Conservation (phyloP, 2,329 filamentous ascomycete species). For the Cladophialophora carrionii region DNA sequence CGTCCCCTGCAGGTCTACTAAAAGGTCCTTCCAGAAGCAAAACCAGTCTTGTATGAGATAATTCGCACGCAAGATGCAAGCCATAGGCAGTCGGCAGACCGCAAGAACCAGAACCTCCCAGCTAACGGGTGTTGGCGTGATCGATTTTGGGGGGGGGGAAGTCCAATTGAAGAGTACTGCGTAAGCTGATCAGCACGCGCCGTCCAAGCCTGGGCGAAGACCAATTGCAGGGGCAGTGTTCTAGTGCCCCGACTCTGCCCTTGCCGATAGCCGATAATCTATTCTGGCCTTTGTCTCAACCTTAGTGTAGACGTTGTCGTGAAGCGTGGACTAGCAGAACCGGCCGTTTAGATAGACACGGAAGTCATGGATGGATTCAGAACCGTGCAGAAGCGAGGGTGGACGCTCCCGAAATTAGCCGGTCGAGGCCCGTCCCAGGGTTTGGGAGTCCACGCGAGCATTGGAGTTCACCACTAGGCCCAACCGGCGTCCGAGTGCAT, state of each 20-base stretch:
- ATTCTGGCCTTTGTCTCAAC: constrained; percentile 2
- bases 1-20: constrained; percentile 5
- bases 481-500: constrained; percentile 11
- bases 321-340: not conserved
- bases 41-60: not conserved
- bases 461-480: constrained; percentile 5
- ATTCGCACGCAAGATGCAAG: not conserved
- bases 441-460: constrained; percentile 7
- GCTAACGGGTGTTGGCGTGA: not conserved
- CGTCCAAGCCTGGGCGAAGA: not conserved
- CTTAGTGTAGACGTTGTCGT: not conserved
- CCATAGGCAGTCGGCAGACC: not conserved
- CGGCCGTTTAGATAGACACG: constrained; percentile 6
- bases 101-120: not conserved
- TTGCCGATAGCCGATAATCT: not conserved
- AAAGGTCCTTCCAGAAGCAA: not conserved
- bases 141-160: not conserved
- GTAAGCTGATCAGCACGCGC: not conserved
- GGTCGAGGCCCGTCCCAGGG: constrained; percentile 4
- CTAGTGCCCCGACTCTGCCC: not conserved
- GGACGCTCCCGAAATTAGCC: constrained; percentile 3
- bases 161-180: not conserved
- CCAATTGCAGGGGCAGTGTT: not conserved
- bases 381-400: constrained; percentile 16
- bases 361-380: not conserved